These are phyloP conservation scores for Pseudogymnoascus sp. DNA, from an alignment of 2,329 filamentous ascomycete species.

Conservation along the genomic window DNA sequence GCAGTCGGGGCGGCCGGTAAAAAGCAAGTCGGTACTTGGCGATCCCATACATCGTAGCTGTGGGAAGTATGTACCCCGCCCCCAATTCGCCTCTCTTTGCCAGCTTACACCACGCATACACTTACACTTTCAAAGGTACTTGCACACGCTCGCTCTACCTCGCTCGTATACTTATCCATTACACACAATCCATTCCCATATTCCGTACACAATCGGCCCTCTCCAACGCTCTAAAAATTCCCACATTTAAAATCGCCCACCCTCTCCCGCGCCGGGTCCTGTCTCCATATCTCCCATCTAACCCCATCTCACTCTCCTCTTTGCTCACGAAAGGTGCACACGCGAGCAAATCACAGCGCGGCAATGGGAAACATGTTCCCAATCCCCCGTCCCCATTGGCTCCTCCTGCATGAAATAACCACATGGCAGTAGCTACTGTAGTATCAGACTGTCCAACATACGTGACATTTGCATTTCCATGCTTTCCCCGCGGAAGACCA, in stretches of 20 bases:
- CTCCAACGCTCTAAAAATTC: background rate
- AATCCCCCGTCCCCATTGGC: background rate
- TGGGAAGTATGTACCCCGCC: background rate
- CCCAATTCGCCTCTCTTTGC: background rate
- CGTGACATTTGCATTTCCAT: too few relatives aligned
- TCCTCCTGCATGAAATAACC: background rate
- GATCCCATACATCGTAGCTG: background rate
- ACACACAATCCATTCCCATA: background rate
- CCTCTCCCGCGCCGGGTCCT: background rate
- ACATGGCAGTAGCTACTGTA: background rate
- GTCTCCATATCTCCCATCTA: background rate
- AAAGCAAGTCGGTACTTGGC: background rate
- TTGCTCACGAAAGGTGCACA: background rate
- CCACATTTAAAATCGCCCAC: background rate
- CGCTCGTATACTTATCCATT: background rate
- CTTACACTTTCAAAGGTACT: background rate
- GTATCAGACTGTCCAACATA: too few relatives aligned
- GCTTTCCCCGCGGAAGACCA: too few relatives aligned
- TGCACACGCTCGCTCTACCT: background rate
- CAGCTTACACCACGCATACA: background rate
- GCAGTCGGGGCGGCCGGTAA: background rate
- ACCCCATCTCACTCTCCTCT: background rate
- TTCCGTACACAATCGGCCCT: background rate
- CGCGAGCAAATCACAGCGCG: background rate
- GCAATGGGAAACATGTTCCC: background rate